phyloP scores from a whole-genome alignment of 2,329 filamentous ascomycete species.

The Stemphylium beticola region DNA sequence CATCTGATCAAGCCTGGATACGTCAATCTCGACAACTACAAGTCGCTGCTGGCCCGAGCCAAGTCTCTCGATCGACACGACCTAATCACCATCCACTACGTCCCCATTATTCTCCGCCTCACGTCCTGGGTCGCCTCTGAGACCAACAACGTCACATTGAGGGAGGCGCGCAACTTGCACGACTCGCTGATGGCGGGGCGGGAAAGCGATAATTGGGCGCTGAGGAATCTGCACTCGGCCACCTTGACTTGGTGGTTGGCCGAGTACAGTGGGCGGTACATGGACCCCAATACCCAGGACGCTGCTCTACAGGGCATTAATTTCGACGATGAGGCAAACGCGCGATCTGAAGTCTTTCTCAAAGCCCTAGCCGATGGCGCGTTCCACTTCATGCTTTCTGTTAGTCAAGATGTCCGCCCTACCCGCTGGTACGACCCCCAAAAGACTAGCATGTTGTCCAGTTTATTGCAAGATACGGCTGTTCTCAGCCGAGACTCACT shows the following conservation, averaged over 20 bases:
- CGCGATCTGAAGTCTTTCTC: constrained; percentile 74
- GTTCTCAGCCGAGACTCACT: constrained; percentile 71
- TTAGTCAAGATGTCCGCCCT: constrained; percentile 80
- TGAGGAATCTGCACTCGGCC: constrained; percentile 79
- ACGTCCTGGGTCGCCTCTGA: constrained; percentile 80
- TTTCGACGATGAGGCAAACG: constrained; percentile 69
- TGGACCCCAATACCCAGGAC: constrained; percentile 70
- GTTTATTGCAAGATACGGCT: constrained; percentile 81
- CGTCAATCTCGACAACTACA: constrained; percentile 74
- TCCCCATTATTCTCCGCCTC: constrained; percentile 78
- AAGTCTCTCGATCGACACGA: constrained; percentile 80
- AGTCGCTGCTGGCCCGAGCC: constrained; percentile 70
- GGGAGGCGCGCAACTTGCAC: constrained; percentile 74
- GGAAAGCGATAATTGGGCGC: constrained; percentile 72
- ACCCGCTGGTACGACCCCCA: constrained; percentile 89
- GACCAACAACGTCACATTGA: constrained; percentile 67
- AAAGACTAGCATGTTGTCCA: constrained; percentile 79
- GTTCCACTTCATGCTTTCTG: constrained; percentile 87
- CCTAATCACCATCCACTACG: constrained; percentile 74
- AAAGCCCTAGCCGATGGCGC: constrained; percentile 85
- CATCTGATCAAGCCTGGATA: constrained; percentile 79
- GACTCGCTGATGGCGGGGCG: constrained; percentile 68
- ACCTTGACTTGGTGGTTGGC: constrained; percentile 86
- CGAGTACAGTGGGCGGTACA: constrained; percentile 89
- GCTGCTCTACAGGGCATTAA: constrained; percentile 61